Evolutionary conservation across 345 rosid species (phyloP).

Genomic region (Brassica carinata): DNA sequence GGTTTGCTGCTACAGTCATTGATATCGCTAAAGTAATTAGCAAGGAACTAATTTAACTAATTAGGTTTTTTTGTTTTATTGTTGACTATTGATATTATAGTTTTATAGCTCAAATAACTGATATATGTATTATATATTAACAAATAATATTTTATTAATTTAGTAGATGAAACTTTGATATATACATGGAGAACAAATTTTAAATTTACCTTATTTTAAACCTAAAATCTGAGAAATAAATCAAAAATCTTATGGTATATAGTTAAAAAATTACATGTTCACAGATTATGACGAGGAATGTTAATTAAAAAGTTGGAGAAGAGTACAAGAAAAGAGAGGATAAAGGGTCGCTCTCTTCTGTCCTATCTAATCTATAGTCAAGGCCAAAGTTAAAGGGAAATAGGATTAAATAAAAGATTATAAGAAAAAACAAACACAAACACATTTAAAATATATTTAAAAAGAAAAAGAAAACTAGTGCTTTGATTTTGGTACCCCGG

Average conservation of each 20-base stretch:
- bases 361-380: conserved; percentile 55
- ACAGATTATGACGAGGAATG: conserved; percentile 24
- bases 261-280: neutral
- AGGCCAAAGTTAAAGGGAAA: conserved; percentile 40
- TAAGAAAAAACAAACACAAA: conserved; percentile 12
- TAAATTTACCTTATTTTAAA: no score
- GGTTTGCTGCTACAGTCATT: neutral
- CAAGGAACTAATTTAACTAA: neutral
- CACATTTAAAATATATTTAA: neutral
- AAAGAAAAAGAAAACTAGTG: neutral
- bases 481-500: conserved; percentile 62
- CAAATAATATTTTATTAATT: neutral
- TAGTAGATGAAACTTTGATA: no score
- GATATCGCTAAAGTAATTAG: neutral
- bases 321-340: conserved; percentile 38
- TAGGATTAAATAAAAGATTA: neutral
- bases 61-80: neutral
- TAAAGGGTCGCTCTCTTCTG: conserved; percentile 40
- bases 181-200: no score
- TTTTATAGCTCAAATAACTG: neutral
- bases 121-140: neutral
- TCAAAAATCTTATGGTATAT: no score
- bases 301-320: conserved; percentile 18
- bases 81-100: neutral
- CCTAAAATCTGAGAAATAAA: no score